Evolutionary conservation across 306 rosid genomes (phyloP), one percentile per base, ranked within the genome.

Genomic region (Pyrus pyrifolia): DNA sequence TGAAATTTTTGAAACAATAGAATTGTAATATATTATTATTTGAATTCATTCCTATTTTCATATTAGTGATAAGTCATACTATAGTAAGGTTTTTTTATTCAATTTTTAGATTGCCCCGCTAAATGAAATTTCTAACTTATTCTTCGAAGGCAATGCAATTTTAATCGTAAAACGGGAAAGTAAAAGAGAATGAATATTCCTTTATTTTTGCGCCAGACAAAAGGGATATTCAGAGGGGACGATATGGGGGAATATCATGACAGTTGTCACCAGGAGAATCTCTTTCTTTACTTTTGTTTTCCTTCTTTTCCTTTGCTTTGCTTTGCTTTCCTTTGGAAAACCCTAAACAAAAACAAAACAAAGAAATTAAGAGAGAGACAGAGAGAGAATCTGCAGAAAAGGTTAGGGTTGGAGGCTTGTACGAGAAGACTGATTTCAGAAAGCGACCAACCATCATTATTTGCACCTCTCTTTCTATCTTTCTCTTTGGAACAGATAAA

Each of bases 151-250:
- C 29, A 11, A 23, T 11, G 31, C 64, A 59, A 59, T 59, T 59
- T 25, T 29, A 30, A 38, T 38, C 49, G 11, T 4, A 72, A 85
- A 70, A 33, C 13, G 67, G 64, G 68, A 60, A 68, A 71, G 78
- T 6, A 27, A 74, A 44, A 64, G 68, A 75, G 8, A 81, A 51
- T 61, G 78, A 93, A 93, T 90, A 93, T 87, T 93, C 97, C 76
- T 81, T 62, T 18, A 31, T 49, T 74, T 63, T 75, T 74, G 82
- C 81, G 86, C 85, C 86, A 84, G 92, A 85, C 89, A 88, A 77
- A 90, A 88, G 85, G 98, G 97, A 94, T 94, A 91, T 94, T 87
- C 98, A 91, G 83, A 85, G 73, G 89, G 71, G 73, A 77, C 74
- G 85, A 88, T 84, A 82, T 68, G 35, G 67, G 67, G 73, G 91